Conservation (phyloP, 2,329 filamentous ascomycete genomes). For the Periconia digitata region DNA sequence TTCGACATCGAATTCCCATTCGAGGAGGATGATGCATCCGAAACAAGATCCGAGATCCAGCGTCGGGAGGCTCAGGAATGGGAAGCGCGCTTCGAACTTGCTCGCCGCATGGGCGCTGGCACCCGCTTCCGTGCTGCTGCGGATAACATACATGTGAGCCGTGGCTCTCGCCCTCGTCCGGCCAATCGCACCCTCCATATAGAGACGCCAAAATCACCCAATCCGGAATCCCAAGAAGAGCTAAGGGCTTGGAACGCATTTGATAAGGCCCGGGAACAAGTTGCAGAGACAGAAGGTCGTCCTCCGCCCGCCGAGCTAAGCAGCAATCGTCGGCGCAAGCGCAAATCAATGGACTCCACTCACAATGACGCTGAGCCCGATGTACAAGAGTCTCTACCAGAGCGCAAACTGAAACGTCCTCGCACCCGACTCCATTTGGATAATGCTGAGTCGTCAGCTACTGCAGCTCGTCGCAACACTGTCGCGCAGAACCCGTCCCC, state of each 20-base stretch:
- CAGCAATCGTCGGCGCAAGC: slow-evolving; percentile 63
- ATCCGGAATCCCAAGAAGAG: slow-evolving; percentile 77
- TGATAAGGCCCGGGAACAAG: slow-evolving; percentile 74
- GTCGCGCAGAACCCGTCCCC: slow-evolving; percentile 31
- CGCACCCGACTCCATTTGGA: slow-evolving; percentile 70
- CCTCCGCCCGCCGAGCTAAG: slow-evolving; percentile 20
- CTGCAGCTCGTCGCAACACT: slow-evolving; percentile 31
- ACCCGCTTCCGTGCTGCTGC: slow-evolving; percentile 72
- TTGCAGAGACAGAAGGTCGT: slow-evolving; percentile 26
- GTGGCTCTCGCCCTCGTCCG: slow-evolving; percentile 45
- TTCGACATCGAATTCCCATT: slow-evolving; percentile 86
- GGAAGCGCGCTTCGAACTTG: slow-evolving; percentile 82
- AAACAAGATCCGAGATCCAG: slow-evolving; percentile 60
- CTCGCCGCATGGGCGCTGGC: slow-evolving; percentile 73
- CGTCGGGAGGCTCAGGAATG: slow-evolving; percentile 67
- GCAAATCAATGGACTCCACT: slow-evolving; percentile 75
- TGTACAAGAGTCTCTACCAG: slow-evolving; percentile 61
- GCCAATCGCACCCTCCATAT: slow-evolving; percentile 33
- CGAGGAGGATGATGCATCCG: slow-evolving; percentile 62
- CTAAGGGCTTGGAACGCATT: slow-evolving; percentile 86
- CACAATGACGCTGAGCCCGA: slow-evolving; percentile 55
- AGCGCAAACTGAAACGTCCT: slow-evolving; percentile 84
- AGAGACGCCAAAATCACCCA: slow-evolving; percentile 46
- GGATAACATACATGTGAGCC: slow-evolving; percentile 55
- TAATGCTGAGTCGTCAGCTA: slow-evolving; percentile 45